Conservation (phyloP, 371 early-diverging fungal species). For the Mortierella sp. region DNA sequence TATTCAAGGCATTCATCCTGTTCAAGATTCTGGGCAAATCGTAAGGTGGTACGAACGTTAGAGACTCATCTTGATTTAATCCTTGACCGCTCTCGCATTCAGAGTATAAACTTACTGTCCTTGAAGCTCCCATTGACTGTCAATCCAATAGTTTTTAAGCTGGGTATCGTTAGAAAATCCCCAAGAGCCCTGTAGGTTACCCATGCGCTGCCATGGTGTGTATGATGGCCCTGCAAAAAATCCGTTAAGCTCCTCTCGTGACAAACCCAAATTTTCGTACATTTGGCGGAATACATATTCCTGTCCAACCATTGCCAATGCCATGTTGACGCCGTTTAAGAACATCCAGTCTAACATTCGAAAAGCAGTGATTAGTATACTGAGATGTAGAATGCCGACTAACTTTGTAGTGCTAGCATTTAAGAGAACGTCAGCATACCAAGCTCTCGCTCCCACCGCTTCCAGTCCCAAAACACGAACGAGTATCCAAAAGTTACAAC, state of each 20-base stretch:
- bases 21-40: conserved; percentile 36
- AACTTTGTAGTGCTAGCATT: no score
- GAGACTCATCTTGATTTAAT: no score
- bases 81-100: no score
- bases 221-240: conserved; percentile 44
- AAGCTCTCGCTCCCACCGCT: conserved; percentile 54
- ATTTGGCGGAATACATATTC: conserved; percentile 49
- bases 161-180: conserved; percentile 15
- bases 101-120: conserved; percentile 36
- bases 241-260: conserved; percentile 21
- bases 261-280: conserved; percentile 42
- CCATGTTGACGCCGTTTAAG: conserved; percentile 56
- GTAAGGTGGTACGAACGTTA: not conserved
- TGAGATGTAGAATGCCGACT: not conserved
- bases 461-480: conserved; percentile 58
- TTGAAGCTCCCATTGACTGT: conserved; percentile 51
- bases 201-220: conserved; percentile 57
- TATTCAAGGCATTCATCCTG: conserved; percentile 44
- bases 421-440: conserved; percentile 16
- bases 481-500: conserved; percentile 57
- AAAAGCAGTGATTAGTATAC: not conserved
- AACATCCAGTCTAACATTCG: conserved; percentile 49
- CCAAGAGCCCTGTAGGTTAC: conserved; percentile 53
- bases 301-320: conserved; percentile 48
- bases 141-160: conserved; percentile 47